These are phyloP conservation scores for Lycium barbarum DNA, from an alignment of 257 asterid species.

Conservation along the genomic window DNA sequence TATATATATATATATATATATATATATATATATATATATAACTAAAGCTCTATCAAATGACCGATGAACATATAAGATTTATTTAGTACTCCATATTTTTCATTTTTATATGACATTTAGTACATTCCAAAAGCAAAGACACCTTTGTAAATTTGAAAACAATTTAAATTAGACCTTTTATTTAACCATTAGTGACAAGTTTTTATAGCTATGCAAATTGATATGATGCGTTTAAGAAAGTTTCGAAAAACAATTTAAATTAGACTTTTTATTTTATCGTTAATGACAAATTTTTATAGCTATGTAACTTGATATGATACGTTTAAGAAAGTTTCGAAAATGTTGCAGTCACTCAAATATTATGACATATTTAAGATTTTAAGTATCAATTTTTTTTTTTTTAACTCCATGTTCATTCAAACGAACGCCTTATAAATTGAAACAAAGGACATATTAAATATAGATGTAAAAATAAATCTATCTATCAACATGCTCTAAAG, in stretches of 20 bases:
- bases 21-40: too few species aligned
- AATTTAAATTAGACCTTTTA: background rate
- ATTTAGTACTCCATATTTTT: background rate
- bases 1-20: too few species aligned
- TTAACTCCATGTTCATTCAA: background rate
- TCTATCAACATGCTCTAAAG: slow-evolving; percentile 14
- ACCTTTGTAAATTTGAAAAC: background rate
- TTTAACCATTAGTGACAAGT: background rate
- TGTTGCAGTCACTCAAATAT: too few species aligned
- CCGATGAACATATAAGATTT: background rate
- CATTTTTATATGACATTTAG: background rate
- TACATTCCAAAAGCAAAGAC: background rate
- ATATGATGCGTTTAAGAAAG: too few species aligned
- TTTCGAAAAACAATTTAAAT: too few species aligned
- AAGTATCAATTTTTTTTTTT: background rate
- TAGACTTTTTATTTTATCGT: too few species aligned
- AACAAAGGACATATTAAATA: too few species aligned
- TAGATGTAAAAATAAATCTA: background rate
- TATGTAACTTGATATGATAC: too few species aligned
- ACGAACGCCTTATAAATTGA: background rate
- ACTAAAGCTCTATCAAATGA: too few species aligned
- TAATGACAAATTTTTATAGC: too few species aligned
- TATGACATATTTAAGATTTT: too few species aligned
- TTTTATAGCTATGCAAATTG: background rate
- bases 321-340: too few species aligned